A percentile compares a stretch with the other conserved stretches of the same genome.
phyloP scores from a whole-genome alignment of 257 asterid genomes.

The Solanum virginianum region DNA sequence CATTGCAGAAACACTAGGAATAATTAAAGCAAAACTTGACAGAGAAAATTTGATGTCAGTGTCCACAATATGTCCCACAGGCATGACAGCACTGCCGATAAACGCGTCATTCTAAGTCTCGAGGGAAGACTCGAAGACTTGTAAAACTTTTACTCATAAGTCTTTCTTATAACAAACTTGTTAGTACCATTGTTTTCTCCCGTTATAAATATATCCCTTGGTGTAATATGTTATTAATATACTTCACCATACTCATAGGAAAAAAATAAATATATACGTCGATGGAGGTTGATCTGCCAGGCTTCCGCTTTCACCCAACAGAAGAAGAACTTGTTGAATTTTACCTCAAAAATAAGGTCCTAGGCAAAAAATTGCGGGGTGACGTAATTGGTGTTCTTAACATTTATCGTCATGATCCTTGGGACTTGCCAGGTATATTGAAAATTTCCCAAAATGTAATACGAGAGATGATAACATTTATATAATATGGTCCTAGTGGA shows the following conservation, averaged over 20 bases:
- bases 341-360: slow-evolving; percentile 16
- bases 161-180: not conserved
- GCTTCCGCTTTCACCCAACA: slow-evolving; percentile 29
- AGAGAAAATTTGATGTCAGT: not conserved
- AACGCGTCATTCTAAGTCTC: not conserved
- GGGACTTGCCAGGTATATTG: slow-evolving; percentile 50
- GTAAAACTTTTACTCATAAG: not conserved
- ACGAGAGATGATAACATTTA: not conserved
- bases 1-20: not conserved
- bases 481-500: not conserved
- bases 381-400: slow-evolving; percentile 51
- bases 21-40: not conserved
- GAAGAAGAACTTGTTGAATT: slow-evolving; percentile 26
- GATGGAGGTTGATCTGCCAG: slow-evolving; percentile 11
- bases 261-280: not conserved
- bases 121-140: not conserved
- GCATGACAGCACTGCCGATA: not conserved
- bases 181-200: not conserved
- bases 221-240: not conserved
- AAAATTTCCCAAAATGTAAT: not conserved
- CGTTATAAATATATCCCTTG: not conserved
- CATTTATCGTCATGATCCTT: slow-evolving; percentile 52
- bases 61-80: not conserved
- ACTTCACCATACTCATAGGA: not conserved
- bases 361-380: slow-evolving; percentile 18